Evolutionary conservation across 257 asterid species (phyloP).

Genomic region (Lantana camara): DNA sequence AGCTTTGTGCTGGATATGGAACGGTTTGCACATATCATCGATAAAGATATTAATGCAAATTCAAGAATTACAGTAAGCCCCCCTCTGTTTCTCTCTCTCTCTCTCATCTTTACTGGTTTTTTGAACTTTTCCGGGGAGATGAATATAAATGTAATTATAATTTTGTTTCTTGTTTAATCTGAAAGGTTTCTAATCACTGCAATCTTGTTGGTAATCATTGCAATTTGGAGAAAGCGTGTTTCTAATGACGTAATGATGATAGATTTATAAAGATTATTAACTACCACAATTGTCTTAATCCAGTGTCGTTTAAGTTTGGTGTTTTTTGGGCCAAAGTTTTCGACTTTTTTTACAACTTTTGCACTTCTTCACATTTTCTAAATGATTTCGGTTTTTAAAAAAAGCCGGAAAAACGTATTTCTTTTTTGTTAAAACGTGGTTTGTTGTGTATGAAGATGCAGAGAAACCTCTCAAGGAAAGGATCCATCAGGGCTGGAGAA

Average conservation of each 20-base stretch:
- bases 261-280: slow-evolving; percentile 2
- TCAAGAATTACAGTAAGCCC: slow-evolving; percentile 65
- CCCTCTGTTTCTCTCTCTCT: background rate
- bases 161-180: too few species aligned
- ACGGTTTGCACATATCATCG: slow-evolving; percentile 50
- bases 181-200: too few species aligned
- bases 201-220: background rate
- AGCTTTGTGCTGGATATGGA: slow-evolving; percentile 77
- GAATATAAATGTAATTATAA: too few species aligned
- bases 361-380: slow-evolving; percentile 10
- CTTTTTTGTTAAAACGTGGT: slow-evolving; percentile 23
- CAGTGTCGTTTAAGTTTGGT: slow-evolving; percentile 25
- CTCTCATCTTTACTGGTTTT: background rate
- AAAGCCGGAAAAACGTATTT: slow-evolving; percentile 3
- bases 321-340: slow-evolving; percentile 12
- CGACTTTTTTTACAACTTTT: slow-evolving; percentile 14
- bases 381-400: background rate
- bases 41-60: slow-evolving; percentile 50
- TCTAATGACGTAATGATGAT: slow-evolving; percentile 12
- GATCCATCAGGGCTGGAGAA: slow-evolving; percentile 52
- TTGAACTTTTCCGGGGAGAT: background rate
- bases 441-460: slow-evolving; percentile 49
- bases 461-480: slow-evolving; percentile 79
- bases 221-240: background rate
- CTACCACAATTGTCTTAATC: slow-evolving; percentile 20